Conservation (phyloP, 495 filamentous ascomycete species). For the Penicillium salamii region DNA sequence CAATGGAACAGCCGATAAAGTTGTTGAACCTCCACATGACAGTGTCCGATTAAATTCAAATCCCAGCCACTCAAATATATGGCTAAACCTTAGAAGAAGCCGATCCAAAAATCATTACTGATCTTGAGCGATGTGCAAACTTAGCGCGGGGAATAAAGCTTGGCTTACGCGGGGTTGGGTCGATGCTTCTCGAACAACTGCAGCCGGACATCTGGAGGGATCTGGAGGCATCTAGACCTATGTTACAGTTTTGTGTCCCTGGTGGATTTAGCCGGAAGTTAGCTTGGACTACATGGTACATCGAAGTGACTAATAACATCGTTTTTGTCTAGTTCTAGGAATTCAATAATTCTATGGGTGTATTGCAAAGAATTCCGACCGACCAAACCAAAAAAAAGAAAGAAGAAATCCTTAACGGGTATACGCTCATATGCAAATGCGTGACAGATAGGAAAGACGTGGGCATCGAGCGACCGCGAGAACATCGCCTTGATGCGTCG, state of each 20-base stretch:
- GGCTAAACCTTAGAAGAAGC: neutral
- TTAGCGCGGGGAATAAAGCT: slow-evolving; percentile 15
- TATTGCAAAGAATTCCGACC: slow-evolving; percentile 1
- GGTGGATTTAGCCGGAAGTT: neutral
- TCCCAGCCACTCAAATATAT: slow-evolving; percentile 8
- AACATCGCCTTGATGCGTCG: neutral
- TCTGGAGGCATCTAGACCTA: neutral
- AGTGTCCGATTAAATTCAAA: neutral
- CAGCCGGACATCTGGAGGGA: neutral
- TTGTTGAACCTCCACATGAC: slow-evolving; percentile 11
- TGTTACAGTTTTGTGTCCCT: neutral
- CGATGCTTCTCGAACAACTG: slow-evolving; percentile 1
- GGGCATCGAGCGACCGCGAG: neutral
- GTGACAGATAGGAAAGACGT: neutral
- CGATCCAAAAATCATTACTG: slow-evolving; percentile 20
- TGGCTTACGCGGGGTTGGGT: slow-evolving; percentile 13
- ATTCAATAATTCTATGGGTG: neutral
- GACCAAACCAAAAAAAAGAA: slow-evolving; percentile 8
- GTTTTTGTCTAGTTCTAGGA: neutral
- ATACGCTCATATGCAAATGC: slow-evolving; percentile 36
- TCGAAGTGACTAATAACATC: neutral
- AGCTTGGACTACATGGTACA: neutral
- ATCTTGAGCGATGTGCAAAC: slow-evolving; percentile 10
- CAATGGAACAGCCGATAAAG: slow-evolving; percentile 4
- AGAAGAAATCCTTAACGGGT: slow-evolving; percentile 25